phyloP scores from a whole-genome alignment of 2,329 filamentous ascomycete genomes.

The Myotisia sp. region DNA sequence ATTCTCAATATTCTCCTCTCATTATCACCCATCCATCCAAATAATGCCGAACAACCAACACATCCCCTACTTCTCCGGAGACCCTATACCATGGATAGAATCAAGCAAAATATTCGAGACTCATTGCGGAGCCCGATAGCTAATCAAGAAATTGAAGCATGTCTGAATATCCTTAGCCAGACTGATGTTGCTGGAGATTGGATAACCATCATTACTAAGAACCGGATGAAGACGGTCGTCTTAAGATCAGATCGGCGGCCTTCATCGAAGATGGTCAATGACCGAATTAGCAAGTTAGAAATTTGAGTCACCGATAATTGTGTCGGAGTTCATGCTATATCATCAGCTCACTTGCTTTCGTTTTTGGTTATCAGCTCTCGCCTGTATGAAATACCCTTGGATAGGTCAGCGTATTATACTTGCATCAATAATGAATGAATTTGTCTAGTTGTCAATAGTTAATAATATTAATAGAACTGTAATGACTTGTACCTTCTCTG shows the following conservation, averaged over 20 bases:
- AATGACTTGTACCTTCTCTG: no score
- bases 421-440: no score
- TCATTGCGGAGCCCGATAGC: conserved; percentile 43
- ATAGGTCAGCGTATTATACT: no score
- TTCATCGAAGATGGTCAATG: no score
- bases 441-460: no score
- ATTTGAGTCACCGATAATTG: no score
- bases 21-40: conserved; percentile 33
- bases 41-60: conserved; percentile 15
- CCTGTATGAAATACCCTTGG: no score
- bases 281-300: no score
- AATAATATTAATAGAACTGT: no score
- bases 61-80: conserved; percentile 39
- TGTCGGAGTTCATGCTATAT: no score
- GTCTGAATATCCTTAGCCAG: conserved; percentile 34
- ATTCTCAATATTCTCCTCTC: conserved; percentile 54
- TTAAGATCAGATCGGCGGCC: conserved; percentile 19
- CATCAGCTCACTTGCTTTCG: no score
- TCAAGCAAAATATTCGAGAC: conserved; percentile 53
- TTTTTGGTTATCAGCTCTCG: no score
- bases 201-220: conserved; percentile 35
- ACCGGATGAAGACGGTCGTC: conserved; percentile 33
- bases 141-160: conserved; percentile 33
- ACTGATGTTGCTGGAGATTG: conserved; percentile 36
- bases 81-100: conserved; percentile 49